Evolutionary conservation across 2,329 filamentous ascomycete genomes (phyloP), one percentile per base, ranked within the genome.

Genomic region (Fusarium sp.): DNA sequence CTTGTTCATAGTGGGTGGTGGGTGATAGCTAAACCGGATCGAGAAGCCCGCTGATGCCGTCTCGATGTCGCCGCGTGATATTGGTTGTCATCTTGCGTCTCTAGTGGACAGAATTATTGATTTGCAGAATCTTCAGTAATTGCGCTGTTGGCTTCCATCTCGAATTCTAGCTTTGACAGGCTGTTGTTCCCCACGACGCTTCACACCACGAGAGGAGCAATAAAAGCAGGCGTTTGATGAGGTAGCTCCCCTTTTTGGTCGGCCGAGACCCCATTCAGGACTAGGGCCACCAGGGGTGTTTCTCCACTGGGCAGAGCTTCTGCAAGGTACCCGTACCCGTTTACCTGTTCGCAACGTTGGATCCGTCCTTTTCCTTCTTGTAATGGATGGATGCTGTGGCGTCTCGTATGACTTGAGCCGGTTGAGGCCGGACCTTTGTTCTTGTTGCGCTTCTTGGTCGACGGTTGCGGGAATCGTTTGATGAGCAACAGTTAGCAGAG

Each of bases 211-310:
- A 37, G 42, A 64, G 37, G 50, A 69, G 67, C 69, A 59, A 75
- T 65, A 62, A 72, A 71, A 67, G 59, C 20, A 58, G 67, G 67
- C 65, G 69, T 79, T 77, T 78, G 70, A 79, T 79, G 76, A 79
- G 67, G 68, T 47, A 71, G 57, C 69, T 76, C 74, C 70, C 72
- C 59, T n/a, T 78, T 79, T 79, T 37, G 67, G 77, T 62, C 68
- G 67, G 66, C 22, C 64, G 22, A 62, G 35, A 54, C 50, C 70
- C 60, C 34, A 58, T 65, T 40, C 34, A 13, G 62, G 76, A 16
- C 35, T 78, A 78, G 77, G 56, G 57, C 20, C 6, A 37, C 11
- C 59, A 52, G 50, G 42, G 35, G 54, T 34, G n/a, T 14, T 27
- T 47, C 52, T 62, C 63, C 38, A 75, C 72, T 75, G 72, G 70